Percentiles rank a stretch among this genome's conserved stretches.
These are phyloP conservation scores for Pythium periplocum DNA, from an alignment of 352 stramenopile genomes.

Conservation along the genomic window DNA sequence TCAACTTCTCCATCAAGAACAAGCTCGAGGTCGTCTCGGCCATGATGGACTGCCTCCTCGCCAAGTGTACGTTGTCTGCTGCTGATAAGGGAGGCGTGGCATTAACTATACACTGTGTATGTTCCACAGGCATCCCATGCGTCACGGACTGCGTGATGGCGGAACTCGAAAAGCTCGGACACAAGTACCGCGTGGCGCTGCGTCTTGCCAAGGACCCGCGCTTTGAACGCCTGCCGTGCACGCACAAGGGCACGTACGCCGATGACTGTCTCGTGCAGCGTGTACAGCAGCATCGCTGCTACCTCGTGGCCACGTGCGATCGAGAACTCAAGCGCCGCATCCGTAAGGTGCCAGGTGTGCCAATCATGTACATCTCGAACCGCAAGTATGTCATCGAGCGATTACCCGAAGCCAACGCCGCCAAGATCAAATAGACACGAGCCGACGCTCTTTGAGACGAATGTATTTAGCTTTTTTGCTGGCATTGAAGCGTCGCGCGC, in stretches of 20 bases:
- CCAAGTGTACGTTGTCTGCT: conserved; percentile 89
- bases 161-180: conserved; percentile 98
- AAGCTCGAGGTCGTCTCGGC: conserved; percentile 98
- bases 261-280: conserved; percentile 97
- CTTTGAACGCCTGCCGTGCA: conserved; percentile 98
- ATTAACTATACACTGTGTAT: background rate
- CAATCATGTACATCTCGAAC: conserved; percentile 99
- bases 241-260: conserved; percentile 99
- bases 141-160: conserved; percentile 99
- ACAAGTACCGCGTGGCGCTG: conserved; percentile 95
- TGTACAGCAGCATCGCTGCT: conserved; percentile 95
- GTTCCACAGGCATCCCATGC: conserved; percentile 82
- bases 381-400: conserved; percentile 99
- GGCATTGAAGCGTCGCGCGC: too few species aligned
- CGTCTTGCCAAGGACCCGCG: conserved; percentile 96
- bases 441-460: conserved; percentile 10
- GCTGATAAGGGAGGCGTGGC: too few species aligned
- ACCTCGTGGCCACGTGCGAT: conserved; percentile 99
- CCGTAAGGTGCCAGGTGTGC: conserved; percentile 98
- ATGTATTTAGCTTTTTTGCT: background rate
- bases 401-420: conserved; percentile 95
- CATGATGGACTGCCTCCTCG: conserved; percentile 99
- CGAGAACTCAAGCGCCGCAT: conserved; percentile 98
- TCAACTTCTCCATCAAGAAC: conserved; percentile 99
- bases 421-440: conserved; percentile 76